Percentiles rank a stretch among this genome's conserved stretches.
Evolutionary conservation across 495 filamentous ascomycete genomes (phyloP).

Genomic region (Penicillium pancosmium): DNA sequence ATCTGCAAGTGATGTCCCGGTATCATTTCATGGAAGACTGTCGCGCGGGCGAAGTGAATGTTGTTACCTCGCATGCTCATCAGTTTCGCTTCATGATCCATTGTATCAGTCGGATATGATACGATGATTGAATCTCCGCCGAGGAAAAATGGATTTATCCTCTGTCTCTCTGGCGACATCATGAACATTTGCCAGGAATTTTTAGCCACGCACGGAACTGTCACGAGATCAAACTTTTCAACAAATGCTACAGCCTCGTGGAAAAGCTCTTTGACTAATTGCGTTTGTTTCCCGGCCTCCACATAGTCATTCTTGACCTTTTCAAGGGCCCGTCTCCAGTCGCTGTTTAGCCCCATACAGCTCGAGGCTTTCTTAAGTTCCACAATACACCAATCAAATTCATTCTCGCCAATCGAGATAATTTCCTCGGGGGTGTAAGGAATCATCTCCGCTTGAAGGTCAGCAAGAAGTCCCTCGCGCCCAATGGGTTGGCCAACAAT

Average conservation of each 20-base stretch:
- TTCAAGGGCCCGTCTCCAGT: slow-evolving; percentile 54
- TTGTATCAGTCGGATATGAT: slow-evolving; percentile 50
- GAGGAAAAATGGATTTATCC: slow-evolving; percentile 56
- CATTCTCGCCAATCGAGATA: slow-evolving; percentile 43
- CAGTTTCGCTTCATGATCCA: slow-evolving; percentile 52
- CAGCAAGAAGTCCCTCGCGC: slow-evolving; percentile 37
- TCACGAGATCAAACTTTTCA: slow-evolving; percentile 49
- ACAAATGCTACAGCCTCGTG: slow-evolving; percentile 25
- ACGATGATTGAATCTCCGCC: slow-evolving; percentile 51
- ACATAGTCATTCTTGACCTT: slow-evolving; percentile 55
- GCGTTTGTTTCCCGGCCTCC: slow-evolving; percentile 47
- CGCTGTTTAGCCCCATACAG: slow-evolving; percentile 25
- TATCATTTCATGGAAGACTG: slow-evolving; percentile 58
- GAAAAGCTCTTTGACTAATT: slow-evolving; percentile 43
- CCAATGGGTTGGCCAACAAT: slow-evolving; percentile 57
- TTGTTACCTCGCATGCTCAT: slow-evolving; percentile 59
- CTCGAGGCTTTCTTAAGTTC: slow-evolving; percentile 31
- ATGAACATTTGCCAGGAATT: slow-evolving; percentile 55
- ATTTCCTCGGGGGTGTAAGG: slow-evolving; percentile 48
- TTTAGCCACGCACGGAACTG: slow-evolving; percentile 50
- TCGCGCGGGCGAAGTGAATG: slow-evolving; percentile 52
- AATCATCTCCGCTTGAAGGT: slow-evolving; percentile 23
- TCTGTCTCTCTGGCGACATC: slow-evolving; percentile 51
- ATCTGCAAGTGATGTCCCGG: slow-evolving; percentile 56
- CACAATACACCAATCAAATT: slow-evolving; percentile 25